Conservation (phyloP, 495 filamentous ascomycete genomes). For the Thozetella sp. region DNA sequence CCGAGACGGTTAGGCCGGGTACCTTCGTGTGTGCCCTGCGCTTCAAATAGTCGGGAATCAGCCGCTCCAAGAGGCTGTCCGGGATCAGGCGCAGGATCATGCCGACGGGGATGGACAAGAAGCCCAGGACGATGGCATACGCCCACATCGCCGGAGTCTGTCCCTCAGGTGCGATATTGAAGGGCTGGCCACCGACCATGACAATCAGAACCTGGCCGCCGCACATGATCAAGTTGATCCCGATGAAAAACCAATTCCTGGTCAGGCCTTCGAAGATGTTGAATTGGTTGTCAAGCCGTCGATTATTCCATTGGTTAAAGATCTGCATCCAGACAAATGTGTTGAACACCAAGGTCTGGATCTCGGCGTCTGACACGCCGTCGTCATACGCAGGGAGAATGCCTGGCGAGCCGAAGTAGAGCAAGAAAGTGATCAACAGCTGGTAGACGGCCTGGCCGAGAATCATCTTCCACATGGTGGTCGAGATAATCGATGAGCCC, state of each 20-base stretch:
- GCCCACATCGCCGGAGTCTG: conserved; percentile 75
- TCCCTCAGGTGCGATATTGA: conserved; percentile 60
- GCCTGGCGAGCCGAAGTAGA: conserved; percentile 69
- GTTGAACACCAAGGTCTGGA: conserved; percentile 85
- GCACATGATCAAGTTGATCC: conserved; percentile 80
- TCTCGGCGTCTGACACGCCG: conserved; percentile 40
- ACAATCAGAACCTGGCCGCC: conserved; percentile 81
- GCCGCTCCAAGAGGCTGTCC: conserved; percentile 59
- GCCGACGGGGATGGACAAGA: conserved; percentile 75
- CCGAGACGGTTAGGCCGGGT: conserved; percentile 64
- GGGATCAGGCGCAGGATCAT: conserved; percentile 65
- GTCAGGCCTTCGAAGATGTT: conserved; percentile 86
- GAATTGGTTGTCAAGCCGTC: conserved; percentile 83
- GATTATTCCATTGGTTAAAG: conserved; percentile 94
- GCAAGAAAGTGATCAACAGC: conserved; percentile 72
- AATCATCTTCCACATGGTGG: conserved; percentile 97
- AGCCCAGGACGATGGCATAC: conserved; percentile 70
- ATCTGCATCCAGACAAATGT: conserved; percentile 97
- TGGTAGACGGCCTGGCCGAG: conserved; percentile 85
- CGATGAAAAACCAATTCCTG: conserved; percentile 79
- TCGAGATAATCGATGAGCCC: conserved; percentile 72
- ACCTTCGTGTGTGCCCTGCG: conserved; percentile 49
- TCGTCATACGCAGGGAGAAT: conserved; percentile 57
- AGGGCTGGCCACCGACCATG: conserved; percentile 73
- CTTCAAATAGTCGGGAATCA: conserved; percentile 72